Conservation (phyloP, 2,329 filamentous ascomycete species). For the Aspergillus fumigatus region DNA sequence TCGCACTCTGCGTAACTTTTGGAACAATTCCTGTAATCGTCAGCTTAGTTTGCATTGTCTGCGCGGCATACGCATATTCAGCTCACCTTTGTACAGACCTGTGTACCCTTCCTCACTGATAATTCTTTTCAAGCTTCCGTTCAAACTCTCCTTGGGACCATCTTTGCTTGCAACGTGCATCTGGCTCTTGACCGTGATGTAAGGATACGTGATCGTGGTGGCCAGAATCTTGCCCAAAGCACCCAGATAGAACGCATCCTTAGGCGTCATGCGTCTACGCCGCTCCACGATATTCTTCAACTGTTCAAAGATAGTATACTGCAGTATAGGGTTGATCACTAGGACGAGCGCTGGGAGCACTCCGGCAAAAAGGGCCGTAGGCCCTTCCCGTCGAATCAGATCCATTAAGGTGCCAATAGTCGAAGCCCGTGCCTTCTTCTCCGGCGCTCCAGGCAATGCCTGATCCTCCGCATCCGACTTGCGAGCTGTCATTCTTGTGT, state of each 20-base stretch:
- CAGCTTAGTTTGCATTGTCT: not conserved
- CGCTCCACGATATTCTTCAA: constrained; percentile 87
- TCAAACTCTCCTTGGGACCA: constrained; percentile 75
- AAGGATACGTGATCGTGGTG: constrained; percentile 91
- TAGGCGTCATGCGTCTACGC: constrained; percentile 70
- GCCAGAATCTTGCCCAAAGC: constrained; percentile 92
- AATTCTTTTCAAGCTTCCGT: constrained; percentile 71
- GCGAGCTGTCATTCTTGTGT: constrained; percentile 94
- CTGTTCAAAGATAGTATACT: constrained; percentile 99
- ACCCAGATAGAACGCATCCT: constrained; percentile 83
- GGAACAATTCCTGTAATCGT: constrained; percentile 71
- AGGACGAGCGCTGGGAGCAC: constrained; percentile 89
- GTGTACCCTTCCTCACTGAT: constrained; percentile 84
- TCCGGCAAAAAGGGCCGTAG: constrained; percentile 79
- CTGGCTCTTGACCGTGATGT: constrained; percentile 97
- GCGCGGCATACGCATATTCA: not conserved
- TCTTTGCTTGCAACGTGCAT: constrained; percentile 85
- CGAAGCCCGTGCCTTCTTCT: constrained; percentile 55
- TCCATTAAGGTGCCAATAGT: constrained; percentile 78
- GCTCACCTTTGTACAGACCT: constrained; percentile 85
- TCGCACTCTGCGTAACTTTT: constrained; percentile 93
- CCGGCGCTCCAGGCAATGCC: constrained; percentile 35
- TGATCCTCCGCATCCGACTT: constrained; percentile 54
- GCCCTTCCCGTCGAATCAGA: constrained; percentile 78
- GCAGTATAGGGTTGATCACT: constrained; percentile 96